A percentile compares a stretch with the other conserved stretches of the same genome.
phyloP scores from a whole-genome alignment of 1,284 basidiomycete species.

The Cutaneotrichosporon dermatis region DNA sequence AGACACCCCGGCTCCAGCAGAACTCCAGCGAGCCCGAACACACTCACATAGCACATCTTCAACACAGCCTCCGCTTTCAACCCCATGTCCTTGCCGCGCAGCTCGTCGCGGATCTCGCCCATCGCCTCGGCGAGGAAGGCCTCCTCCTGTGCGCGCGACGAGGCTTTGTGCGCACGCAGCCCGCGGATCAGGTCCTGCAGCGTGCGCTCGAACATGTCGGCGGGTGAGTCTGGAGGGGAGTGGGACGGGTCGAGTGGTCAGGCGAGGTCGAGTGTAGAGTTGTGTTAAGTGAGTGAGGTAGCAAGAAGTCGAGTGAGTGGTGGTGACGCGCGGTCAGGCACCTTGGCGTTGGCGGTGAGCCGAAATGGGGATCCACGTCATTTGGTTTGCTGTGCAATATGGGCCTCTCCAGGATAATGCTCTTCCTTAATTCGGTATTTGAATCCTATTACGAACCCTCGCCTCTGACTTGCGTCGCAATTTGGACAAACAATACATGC shows the following conservation, averaged over 20 bases:
- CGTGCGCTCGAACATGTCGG: constrained; percentile 82
- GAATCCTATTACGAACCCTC: too few relatives aligned
- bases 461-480: too few relatives aligned
- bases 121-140: constrained; percentile 53
- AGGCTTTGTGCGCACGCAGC: constrained; percentile 58
- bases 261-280: background rate
- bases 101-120: constrained; percentile 78
- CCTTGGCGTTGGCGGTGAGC: too few relatives aligned
- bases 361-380: too few relatives aligned
- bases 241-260: background rate
- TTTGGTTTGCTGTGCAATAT: too few relatives aligned
- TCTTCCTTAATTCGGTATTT: too few relatives aligned
- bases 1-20: too few relatives aligned
- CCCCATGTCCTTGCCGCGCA: constrained; percentile 91
- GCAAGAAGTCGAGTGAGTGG: too few relatives aligned
- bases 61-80: constrained; percentile 91
- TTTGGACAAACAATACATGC: background rate
- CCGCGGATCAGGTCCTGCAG: constrained; percentile 88
- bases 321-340: too few relatives aligned
- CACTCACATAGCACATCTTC: constrained; percentile 91
- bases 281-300: too few relatives aligned
- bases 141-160: constrained; percentile 48
- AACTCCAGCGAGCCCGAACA: too few relatives aligned
- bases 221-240: background rate
- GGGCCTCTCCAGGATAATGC: too few relatives aligned